A percentile compares a stretch with the other conserved stretches of the same genome.
Conservation (phyloP, 345 rosid species). For the Turritis glabra region DNA sequence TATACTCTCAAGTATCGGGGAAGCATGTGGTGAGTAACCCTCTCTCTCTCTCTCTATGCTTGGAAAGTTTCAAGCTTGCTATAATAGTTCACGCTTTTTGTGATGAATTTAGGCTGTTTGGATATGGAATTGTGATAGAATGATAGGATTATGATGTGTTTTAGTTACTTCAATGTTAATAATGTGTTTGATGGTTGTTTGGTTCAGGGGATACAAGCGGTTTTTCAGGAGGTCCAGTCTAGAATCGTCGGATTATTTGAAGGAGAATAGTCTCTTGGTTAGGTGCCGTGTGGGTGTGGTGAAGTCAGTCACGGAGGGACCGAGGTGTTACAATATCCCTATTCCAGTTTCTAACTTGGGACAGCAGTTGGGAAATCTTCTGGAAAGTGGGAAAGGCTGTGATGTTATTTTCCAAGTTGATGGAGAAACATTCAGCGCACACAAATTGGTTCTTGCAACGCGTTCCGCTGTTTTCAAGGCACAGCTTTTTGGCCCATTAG, state of each 20-base stretch:
- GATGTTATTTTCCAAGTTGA: slow-evolving; percentile 68
- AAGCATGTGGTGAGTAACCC: slow-evolving; percentile 69
- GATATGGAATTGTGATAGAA: neutral
- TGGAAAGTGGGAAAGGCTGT: slow-evolving; percentile 58
- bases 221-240: slow-evolving; percentile 66
- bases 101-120: neutral
- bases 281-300: slow-evolving; percentile 82
- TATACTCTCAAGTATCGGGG: slow-evolving; percentile 76
- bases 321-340: slow-evolving; percentile 52
- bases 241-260: slow-evolving; percentile 70
- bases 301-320: slow-evolving; percentile 66
- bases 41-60: slow-evolving; percentile 4
- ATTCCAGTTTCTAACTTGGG: slow-evolving; percentile 65
- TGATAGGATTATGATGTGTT: no score
- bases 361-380: slow-evolving; percentile 55
- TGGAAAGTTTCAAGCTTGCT: neutral
- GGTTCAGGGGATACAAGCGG: slow-evolving; percentile 81
- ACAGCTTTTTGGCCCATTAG: slow-evolving; percentile 74
- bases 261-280: slow-evolving; percentile 66
- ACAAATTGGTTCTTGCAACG: slow-evolving; percentile 67
- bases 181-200: slow-evolving; percentile 25
- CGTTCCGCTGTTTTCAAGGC: slow-evolving; percentile 85
- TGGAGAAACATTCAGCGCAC: slow-evolving; percentile 62
- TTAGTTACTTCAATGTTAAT: neutral
- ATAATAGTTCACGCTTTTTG: neutral